Conservation (phyloP, 257 asterid genomes). For the Fraxinus quadrangulata region DNA sequence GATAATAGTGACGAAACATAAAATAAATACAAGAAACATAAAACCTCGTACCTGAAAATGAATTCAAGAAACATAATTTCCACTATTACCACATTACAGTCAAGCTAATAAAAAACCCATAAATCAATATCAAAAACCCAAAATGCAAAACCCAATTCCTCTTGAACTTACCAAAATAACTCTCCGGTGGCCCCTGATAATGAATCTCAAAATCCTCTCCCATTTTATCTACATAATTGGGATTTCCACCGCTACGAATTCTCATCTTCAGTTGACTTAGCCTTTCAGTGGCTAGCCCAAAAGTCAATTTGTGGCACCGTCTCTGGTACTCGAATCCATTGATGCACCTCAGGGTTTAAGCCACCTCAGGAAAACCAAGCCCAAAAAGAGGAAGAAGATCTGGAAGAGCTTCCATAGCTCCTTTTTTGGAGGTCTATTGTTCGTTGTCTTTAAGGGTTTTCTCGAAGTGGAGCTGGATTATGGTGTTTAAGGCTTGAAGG, state of each 20-base stretch:
- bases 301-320: slow-evolving; percentile 88
- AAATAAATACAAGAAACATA: no score
- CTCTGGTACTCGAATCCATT: slow-evolving; percentile 95
- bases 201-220: slow-evolving; percentile 71
- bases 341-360: slow-evolving; percentile 89
- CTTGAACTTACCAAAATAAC: slow-evolving; percentile 87
- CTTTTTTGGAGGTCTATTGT: slow-evolving; percentile 82
- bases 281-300: slow-evolving; percentile 83
- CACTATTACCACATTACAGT: no score
- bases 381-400: slow-evolving; percentile 76
- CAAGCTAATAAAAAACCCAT: no score
- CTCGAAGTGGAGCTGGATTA: slow-evolving; percentile 95
- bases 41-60: no score
- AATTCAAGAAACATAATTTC: no score
- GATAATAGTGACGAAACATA: slow-evolving; percentile 76
- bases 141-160: slow-evolving; percentile 94
- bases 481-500: slow-evolving; percentile 78
- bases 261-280: slow-evolving; percentile 65
- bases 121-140: slow-evolving; percentile 76
- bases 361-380: slow-evolving; percentile 63
- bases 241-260: slow-evolving; percentile 40
- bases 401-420: slow-evolving; percentile 88
- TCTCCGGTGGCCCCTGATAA: slow-evolving; percentile 95
- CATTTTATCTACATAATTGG: slow-evolving; percentile 31
- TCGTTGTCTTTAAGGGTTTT: slow-evolving; percentile 83